A percentile compares a stretch with the other conserved stretches of the same genome.
Evolutionary conservation across 495 filamentous ascomycete genomes (phyloP).

Genomic region (Penicillium ucsense): DNA sequence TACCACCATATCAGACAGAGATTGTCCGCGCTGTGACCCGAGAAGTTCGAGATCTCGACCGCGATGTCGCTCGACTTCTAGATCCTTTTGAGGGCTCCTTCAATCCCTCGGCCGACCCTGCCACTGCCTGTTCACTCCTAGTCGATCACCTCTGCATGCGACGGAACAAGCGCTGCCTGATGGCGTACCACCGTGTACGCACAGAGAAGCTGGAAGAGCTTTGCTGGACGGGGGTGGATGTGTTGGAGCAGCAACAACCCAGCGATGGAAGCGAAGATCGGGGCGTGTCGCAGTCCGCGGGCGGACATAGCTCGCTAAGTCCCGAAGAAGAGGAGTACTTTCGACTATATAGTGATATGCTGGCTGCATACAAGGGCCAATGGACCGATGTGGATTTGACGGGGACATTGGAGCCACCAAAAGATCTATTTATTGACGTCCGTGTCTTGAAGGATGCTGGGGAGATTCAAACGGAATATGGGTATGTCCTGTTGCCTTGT

Average conservation of each 20-base stretch:
- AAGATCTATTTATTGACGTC: conserved; percentile 96
- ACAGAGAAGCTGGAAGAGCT: conserved; percentile 89
- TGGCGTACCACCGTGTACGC: conserved; percentile 87
- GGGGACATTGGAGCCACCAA: conserved; percentile 86
- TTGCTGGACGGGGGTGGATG: conserved; percentile 82
- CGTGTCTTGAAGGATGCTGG: conserved; percentile 93
- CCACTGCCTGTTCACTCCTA: conserved; percentile 76
- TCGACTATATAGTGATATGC: conserved; percentile 77
- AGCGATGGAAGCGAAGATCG: conserved; percentile 12
- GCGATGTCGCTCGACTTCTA: conserved; percentile 72
- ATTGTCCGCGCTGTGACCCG: conserved; percentile 77
- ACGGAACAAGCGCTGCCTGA: conserved; percentile 88
- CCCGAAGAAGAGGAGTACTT: conserved; percentile 98
- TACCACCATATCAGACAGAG: conserved; percentile 91
- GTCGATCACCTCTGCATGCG: conserved; percentile 94
- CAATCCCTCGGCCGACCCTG: conserved; percentile 75
- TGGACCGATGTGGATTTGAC: conserved; percentile 99
- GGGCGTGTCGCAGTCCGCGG: conserved; percentile 23
- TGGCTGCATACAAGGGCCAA: conserved; percentile 94
- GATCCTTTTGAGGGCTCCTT: conserved; percentile 76
- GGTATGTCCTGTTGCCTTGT: conserved; percentile 46
- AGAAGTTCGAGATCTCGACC: conserved; percentile 91
- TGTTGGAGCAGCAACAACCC: conserved; percentile 52
- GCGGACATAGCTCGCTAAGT: conserved; percentile 69
- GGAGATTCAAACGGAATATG: conserved; percentile 98